Evolutionary conservation across 2,329 filamentous ascomycete genomes (phyloP), one percentile per base, ranked within the genome.

Genomic region (Aspergillus viridinutans): DNA sequence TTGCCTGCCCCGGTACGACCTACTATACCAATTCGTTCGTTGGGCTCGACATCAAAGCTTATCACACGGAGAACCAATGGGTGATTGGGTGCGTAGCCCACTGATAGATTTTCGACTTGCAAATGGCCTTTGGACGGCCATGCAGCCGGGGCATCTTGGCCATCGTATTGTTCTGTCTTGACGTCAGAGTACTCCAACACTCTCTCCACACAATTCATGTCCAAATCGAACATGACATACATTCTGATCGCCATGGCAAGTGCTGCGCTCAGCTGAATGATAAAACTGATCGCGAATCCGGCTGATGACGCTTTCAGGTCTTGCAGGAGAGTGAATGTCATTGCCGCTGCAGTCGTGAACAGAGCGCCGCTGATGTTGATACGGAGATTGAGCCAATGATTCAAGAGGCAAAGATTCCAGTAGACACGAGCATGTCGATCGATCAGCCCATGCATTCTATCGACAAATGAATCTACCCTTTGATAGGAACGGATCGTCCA

Each of bases 1-100:
- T 92, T 92, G 56, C 89, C 89, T 0, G 89, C 89, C 3, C 89
- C 89, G 0, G 90, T 92, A 17, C 90, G 84, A 10, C 90, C 90
- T 4, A 92, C 85, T 3, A 92, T 85, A n/a, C 89, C 89, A 17
- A 92, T 76, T 14, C 89, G 80, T 73, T 92, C 84, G 61, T 87
- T 88, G 54, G 83, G 80, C 43, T 85, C 79, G 12, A 91, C 82
- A 14, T 74, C 76, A 71, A 93, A 92, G 1, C 79, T 85, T 20
- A 92, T 76, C 0, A 85, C 86, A 69, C 84, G 89, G 2, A 92
- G 77, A 0, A 92, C 87, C 0, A 88, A 83, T 0, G 86, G 84
- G 0, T 91, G 76, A 61, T 90, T 87, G 0, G 82, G 75, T 0
- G 88, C 88, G 68, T 92, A 92, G 23, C 78, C 76, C 32, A 90